These are phyloP conservation scores for Laburnicola sp. DNA, from an alignment of 2,329 filamentous ascomycete genomes.

Conservation along the genomic window DNA sequence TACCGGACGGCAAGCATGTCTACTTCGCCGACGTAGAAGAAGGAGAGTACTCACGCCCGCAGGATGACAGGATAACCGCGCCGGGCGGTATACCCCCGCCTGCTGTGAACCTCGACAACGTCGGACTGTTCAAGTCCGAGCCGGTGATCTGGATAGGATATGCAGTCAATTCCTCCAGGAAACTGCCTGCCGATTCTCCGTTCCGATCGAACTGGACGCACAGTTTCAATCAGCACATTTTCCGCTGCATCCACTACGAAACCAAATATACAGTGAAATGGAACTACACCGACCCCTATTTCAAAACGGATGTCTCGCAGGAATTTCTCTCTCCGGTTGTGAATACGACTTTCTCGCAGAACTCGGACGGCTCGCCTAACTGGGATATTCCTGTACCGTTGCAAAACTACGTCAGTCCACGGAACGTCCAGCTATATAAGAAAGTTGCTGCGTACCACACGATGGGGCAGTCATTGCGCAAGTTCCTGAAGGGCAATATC, in stretches of 20 bases:
- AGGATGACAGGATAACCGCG: conserved; percentile 23
- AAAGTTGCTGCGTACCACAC: conserved; percentile 42
- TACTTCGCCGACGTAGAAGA: conserved; percentile 36
- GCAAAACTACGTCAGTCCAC: conserved; percentile 31
- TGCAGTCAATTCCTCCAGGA: conserved; percentile 31
- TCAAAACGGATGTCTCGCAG: conserved; percentile 22
- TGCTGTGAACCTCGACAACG: conserved; percentile 19
- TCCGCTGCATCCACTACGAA: conserved; percentile 40
- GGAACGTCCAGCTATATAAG: conserved; percentile 35
- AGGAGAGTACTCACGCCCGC: conserved; percentile 36
- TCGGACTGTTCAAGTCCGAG: conserved; percentile 40
- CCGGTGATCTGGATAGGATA: conserved; percentile 44
- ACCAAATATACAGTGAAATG: conserved; percentile 39
- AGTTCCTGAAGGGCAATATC: conserved; percentile 37
- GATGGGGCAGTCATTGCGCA: conserved; percentile 35
- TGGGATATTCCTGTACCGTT: conserved; percentile 33
- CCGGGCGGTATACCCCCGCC: conserved; percentile 36
- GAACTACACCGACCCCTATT: conserved; percentile 37
- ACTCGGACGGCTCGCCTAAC: conserved; percentile 45
- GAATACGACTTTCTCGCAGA: conserved; percentile 32
- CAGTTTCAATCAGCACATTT: conserved; percentile 33
- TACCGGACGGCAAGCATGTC: conserved; percentile 33
- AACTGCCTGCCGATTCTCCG: conserved; percentile 23
- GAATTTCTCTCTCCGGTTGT: conserved; percentile 34
- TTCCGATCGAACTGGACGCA: conserved; percentile 33